Evolutionary conservation across 495 filamentous ascomycete species (phyloP), one percentile per base, ranked within the genome.

Genomic region (Penicillium coffeae): DNA sequence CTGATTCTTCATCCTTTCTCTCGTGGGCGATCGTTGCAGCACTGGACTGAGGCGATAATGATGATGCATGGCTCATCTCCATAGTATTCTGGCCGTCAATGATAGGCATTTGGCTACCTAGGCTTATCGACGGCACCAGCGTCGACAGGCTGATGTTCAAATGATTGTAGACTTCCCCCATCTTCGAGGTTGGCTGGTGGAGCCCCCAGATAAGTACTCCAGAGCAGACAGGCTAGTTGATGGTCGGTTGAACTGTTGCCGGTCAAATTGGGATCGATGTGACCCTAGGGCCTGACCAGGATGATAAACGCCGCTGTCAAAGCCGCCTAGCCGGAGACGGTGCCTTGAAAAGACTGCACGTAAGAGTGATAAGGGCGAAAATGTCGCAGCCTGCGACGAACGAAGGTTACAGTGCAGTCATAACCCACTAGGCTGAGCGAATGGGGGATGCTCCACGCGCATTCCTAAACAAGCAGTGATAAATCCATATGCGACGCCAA

Each of bases 1-100:
- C 59, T 6, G 56, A 58, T 2, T 48, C 55, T 21, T 62, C 3
- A n/a, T 30, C 51, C 38, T 64, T 60, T 5, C 56, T 30, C 25
- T 30, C 25, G 25, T 30, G 25, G 5, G 10, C 25, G 25, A 10
- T 10, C 25, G 25, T 30, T 10, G 25, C 10, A 10, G 10, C 25
- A 10, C 25, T 30, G 25, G 25, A 30, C 4, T 10, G 25, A 30
- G 5, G 25, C 25, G 25, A 30, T 4, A 30, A 4, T 10, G 25
- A 5, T 4, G 25, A 30, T 5, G 25, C 10, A 10, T 30, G 4
- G 10, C 25, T 30, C 25, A 30, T 30, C 25, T 30, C 25, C 4
- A 30, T 30, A 4, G 25, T 30, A 5, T 4, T 10, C 25, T 4
- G 25, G 4, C 25, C 25, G 10, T 30, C 5, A 10, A 30, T 30